Evolutionary conservation across 2,329 filamentous ascomycete species (phyloP).

Genomic region (Phoma sp.): DNA sequence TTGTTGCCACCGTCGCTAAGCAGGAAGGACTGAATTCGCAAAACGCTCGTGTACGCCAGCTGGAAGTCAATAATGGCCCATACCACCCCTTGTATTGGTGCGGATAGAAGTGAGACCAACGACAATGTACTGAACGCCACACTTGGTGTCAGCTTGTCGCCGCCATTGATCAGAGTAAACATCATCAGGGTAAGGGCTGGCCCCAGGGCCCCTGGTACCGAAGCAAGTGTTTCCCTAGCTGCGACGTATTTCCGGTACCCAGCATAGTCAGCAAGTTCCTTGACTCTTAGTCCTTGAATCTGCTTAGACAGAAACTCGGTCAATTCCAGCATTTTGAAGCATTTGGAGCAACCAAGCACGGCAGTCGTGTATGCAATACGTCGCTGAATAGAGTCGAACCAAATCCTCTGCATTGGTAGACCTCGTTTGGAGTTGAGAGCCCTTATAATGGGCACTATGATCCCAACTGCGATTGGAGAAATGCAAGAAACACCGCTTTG

Average conservation of each 20-base stretch:
- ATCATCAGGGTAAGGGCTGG: neutral
- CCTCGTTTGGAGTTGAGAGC: neutral
- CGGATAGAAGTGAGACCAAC: neutral
- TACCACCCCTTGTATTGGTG: neutral
- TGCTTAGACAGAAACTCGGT: neutral
- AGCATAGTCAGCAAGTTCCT: neutral
- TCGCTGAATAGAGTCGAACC: neutral
- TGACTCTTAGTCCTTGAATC: neutral
- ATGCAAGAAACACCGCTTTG: neutral
- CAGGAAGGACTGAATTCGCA: neutral
- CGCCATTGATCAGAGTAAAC: neutral
- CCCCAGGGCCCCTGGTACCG: neutral
- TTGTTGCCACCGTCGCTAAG: neutral
- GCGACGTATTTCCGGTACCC: neutral
- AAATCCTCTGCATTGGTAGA: neutral
- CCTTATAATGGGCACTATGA: neutral
- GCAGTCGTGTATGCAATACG: neutral
- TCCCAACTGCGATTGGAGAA: neutral
- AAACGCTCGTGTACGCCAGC: neutral
- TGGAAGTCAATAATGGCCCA: neutral
- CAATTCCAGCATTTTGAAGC: neutral
- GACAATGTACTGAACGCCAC: neutral
- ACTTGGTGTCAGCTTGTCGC: neutral
- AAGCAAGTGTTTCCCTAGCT: neutral
- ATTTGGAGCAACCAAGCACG: neutral